These are phyloP conservation scores for Teratosphaeria epicoccoides DNA, from an alignment of 2,329 filamentous ascomycete genomes.

Conservation along the genomic window DNA sequence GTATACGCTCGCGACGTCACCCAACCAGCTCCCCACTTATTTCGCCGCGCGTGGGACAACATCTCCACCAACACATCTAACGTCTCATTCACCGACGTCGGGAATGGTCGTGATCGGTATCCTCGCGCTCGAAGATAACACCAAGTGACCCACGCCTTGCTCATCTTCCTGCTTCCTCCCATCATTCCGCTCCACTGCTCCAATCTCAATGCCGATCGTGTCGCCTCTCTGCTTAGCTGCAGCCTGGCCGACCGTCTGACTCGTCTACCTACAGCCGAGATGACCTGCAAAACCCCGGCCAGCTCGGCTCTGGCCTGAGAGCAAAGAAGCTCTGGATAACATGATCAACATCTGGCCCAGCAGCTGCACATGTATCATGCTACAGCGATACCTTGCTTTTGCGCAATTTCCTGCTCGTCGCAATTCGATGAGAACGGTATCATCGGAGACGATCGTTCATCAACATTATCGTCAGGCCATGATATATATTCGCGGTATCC, in stretches of 20 bases:
- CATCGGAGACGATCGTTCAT: background rate
- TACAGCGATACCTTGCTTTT: background rate
- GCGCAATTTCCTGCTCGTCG: background rate
- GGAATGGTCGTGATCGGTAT: background rate
- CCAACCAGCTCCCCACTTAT: background rate
- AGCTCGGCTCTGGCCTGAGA: background rate
- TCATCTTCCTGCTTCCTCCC: background rate
- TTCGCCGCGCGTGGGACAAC: background rate
- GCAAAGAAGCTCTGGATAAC: background rate
- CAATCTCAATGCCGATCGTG: background rate
- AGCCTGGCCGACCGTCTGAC: background rate
- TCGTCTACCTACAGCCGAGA: background rate
- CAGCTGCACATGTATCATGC: background rate
- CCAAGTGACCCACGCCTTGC: background rate
- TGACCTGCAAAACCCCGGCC: background rate
- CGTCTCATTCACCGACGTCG: background rate
- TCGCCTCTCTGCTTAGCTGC: background rate
- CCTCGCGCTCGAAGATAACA: background rate
- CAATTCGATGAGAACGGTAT: background rate
- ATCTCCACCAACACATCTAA: background rate
- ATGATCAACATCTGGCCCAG: background rate
- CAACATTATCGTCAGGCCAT: background rate
- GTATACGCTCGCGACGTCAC: background rate
- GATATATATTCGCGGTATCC: no score
- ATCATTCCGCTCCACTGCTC: background rate